Percentiles rank a stretch among this genome's conserved stretches.
Conservation (phyloP, 73 alveolate species). For the Paramecium sonneborni region DNA sequence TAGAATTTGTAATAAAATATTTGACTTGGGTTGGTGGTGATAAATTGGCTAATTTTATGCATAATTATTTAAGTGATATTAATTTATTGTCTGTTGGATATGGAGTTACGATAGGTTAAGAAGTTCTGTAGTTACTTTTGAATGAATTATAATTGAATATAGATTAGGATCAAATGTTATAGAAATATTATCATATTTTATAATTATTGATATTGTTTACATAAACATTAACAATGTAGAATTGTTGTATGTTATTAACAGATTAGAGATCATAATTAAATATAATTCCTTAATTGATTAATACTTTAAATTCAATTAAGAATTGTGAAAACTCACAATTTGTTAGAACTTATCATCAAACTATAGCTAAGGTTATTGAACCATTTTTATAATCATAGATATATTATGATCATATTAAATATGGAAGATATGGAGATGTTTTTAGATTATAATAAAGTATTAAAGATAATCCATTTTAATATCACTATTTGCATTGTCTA, state of each 20-base stretch:
- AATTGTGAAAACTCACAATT: neutral
- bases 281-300: neutral
- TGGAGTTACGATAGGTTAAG: neutral
- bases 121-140: neutral
- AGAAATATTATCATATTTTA: constrained; percentile 11
- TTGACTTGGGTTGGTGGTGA: constrained; percentile 43
- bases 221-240: neutral
- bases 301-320: neutral
- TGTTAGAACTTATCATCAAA: neutral
- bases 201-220: neutral
- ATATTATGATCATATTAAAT: neutral
- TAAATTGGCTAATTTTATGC: constrained; percentile 12
- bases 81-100: neutral
- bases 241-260: neutral
- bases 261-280: neutral
- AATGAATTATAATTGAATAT: neutral
- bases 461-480: neutral
- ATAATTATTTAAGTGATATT: constrained; percentile 16
- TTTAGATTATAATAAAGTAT: neutral
- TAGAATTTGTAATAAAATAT: neutral
- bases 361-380: neutral
- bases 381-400: constrained; percentile 14
- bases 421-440: neutral
- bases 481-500: constrained; percentile 8
- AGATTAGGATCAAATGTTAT: neutral